Evolutionary conservation across 805 yeast species (phyloP).

Genomic region (Spencermartinsiella europaea): DNA sequence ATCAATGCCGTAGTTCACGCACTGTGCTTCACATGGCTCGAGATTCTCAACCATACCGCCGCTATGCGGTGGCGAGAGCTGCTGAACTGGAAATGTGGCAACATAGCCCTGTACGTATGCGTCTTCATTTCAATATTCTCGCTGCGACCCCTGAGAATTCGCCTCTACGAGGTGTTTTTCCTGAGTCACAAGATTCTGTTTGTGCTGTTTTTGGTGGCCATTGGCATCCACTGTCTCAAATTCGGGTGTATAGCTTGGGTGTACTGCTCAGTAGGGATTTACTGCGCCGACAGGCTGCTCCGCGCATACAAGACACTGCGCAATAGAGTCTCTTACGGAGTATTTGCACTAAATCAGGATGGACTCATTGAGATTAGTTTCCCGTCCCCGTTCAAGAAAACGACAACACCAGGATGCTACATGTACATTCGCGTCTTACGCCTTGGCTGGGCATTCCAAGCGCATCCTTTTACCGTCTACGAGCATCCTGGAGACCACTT

Average conservation of each 20-base stretch:
- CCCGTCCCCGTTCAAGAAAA: slow-evolving; percentile 40
- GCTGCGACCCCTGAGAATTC: slow-evolving; percentile 44
- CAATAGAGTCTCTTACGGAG: slow-evolving; percentile 8
- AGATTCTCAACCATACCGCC: slow-evolving; percentile 10
- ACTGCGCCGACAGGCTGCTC: slow-evolving; percentile 10
- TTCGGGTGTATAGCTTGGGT: slow-evolving; percentile 50
- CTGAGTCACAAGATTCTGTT: slow-evolving; percentile 37
- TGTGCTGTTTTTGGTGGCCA: slow-evolving; percentile 44
- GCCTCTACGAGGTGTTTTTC: slow-evolving; percentile 53
- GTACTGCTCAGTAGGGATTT: slow-evolving; percentile 31
- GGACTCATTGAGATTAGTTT: slow-evolving; percentile 20
- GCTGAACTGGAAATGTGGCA: slow-evolving; percentile 38
- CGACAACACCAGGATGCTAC: slow-evolving; percentile 48
- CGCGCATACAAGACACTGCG: slow-evolving; percentile 5
- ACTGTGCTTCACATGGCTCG: slow-evolving; percentile 17
- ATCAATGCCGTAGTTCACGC: slow-evolving; percentile 26
- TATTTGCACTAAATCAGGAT: slow-evolving; percentile 9
- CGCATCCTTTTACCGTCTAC: slow-evolving; percentile 59
- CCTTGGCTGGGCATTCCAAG: slow-evolving; percentile 50
- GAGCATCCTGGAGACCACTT: slow-evolving; percentile 9
- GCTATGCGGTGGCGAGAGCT: slow-evolving; percentile 28
- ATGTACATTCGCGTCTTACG: slow-evolving; percentile 45
- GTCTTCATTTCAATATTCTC: slow-evolving; percentile 44
- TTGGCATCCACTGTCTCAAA: slow-evolving; percentile 51
- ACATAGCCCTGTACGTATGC: slow-evolving; percentile 39